phyloP scores from a whole-genome alignment of 169 alveolate genomes.

The Besnoitia besnoiti region DNA sequence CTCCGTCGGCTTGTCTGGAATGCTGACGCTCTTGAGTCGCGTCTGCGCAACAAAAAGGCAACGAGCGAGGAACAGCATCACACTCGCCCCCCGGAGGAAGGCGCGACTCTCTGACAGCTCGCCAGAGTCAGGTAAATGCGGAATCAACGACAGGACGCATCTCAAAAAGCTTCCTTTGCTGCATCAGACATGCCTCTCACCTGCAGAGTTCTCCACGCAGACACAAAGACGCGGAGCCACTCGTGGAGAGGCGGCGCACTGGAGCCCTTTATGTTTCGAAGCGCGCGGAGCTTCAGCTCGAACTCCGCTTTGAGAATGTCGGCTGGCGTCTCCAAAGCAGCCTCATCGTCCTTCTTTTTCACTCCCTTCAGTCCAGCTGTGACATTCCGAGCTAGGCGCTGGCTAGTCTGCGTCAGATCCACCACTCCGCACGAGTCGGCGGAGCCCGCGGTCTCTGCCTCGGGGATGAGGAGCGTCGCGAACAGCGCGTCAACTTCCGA shows the following conservation, averaged over 20 bases:
- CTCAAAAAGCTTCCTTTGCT: not conserved
- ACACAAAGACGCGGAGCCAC: constrained; percentile 7
- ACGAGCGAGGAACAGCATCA: too few species aligned
- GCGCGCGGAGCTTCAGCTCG: not conserved
- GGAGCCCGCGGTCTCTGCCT: not conserved
- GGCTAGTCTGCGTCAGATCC: constrained; percentile 5
- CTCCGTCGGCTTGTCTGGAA: constrained; percentile 26
- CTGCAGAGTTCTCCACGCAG: constrained; percentile 29
- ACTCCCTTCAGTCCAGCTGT: not conserved
- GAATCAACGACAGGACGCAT: not conserved
- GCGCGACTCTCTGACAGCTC: not conserved
- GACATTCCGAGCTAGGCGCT: constrained; percentile 20
- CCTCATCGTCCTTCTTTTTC: not conserved
- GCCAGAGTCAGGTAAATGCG: not conserved
- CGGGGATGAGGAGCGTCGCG: not conserved
- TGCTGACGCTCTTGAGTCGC: not conserved
- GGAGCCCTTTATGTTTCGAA: constrained; percentile 22
- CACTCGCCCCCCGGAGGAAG: not conserved
- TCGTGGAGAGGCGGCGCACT: not conserved
- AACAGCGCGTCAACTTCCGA: constrained; percentile 9
- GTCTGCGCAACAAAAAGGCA: not conserved
- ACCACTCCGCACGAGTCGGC: not conserved
- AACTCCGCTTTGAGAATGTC: not conserved
- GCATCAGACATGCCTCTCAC: not conserved
- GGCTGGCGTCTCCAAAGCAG: not conserved